phyloP scores from a whole-genome alignment of 106 monocot species.

The Allium sativum region DNA sequence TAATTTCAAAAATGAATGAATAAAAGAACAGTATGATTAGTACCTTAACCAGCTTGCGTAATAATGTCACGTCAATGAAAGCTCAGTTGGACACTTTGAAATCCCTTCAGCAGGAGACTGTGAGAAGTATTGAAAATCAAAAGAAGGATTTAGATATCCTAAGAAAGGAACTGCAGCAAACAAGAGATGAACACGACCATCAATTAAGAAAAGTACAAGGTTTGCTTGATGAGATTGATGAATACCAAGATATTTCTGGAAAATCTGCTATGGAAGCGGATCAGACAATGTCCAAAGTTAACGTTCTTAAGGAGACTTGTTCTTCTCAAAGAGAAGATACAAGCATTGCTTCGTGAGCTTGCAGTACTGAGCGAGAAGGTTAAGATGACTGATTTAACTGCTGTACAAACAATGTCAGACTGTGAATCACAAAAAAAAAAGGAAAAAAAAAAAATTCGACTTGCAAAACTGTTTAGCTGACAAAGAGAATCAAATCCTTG shows the following conservation, averaged over 20 bases:
- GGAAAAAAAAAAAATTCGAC: conserved; percentile 25
- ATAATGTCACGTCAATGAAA: conserved; percentile 30
- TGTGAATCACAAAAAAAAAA: conserved; percentile 43
- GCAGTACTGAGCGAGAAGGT: conserved; percentile 46
- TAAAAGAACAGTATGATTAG: conserved; percentile 65
- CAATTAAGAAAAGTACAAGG: conserved; percentile 33
- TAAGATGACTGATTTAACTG: conserved; percentile 52
- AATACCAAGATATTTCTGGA: background rate
- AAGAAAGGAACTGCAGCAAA: conserved; percentile 52
- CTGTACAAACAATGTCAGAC: conserved; percentile 36
- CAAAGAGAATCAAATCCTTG: conserved; percentile 49
- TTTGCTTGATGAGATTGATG: conserved; percentile 25
- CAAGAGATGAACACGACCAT: conserved; percentile 65
- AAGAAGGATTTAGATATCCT: conserved; percentile 41
- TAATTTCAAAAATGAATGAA: conserved; percentile 37
- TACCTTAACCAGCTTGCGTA: conserved; percentile 27
- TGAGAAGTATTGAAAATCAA: conserved; percentile 57
- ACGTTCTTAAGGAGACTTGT: conserved; percentile 56
- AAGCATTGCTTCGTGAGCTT: conserved; percentile 41
- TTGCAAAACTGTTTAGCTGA: conserved; percentile 40
- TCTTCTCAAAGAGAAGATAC: conserved; percentile 50
- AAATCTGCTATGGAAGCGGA: conserved; percentile 7
- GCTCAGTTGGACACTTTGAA: conserved; percentile 53
- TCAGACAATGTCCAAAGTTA: background rate
- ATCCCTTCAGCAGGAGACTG: conserved; percentile 58